These are phyloP conservation scores for Handroanthus guayacan DNA, from an alignment of 257 asterid genomes.

Conservation along the genomic window DNA sequence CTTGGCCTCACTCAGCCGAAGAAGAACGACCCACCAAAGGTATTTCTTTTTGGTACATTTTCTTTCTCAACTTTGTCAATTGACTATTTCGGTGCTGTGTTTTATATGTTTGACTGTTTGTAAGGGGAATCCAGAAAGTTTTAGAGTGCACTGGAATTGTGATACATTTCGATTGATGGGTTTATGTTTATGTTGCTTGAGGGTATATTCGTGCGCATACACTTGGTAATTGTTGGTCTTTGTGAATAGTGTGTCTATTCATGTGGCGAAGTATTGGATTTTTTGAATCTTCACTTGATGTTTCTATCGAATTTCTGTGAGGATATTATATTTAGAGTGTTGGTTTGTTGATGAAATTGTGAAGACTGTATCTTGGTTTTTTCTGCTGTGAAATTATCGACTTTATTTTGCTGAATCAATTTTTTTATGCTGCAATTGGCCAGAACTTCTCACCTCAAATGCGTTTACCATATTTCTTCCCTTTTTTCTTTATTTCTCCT, in stretches of 20 bases:
- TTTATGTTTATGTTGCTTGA: neutral
- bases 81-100: no score
- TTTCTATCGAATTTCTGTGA: conserved; percentile 2
- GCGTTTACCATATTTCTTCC: neutral
- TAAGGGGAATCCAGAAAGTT: neutral
- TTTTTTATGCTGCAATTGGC: neutral
- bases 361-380: neutral
- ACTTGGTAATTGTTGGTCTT: neutral
- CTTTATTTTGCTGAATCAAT: conserved; percentile 8
- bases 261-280: neutral
- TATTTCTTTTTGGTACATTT: neutral
- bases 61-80: neutral
- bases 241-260: neutral
- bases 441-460: neutral
- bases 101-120: neutral
- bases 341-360: conserved; percentile 1
- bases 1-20: conserved; percentile 67
- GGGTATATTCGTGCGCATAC: neutral
- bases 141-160: neutral
- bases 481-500: no score
- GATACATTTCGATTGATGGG: conserved; percentile 3
- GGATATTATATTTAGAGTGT: conserved; percentile 9
- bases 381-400: conserved; percentile 1
- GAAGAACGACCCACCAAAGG: conserved; percentile 53
- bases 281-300: conserved; percentile 21